Percentiles rank a stretch among this genome's conserved stretches.
phyloP scores from a whole-genome alignment of 116 monocot genomes.

The Phalaenopsis hybrid region DNA sequence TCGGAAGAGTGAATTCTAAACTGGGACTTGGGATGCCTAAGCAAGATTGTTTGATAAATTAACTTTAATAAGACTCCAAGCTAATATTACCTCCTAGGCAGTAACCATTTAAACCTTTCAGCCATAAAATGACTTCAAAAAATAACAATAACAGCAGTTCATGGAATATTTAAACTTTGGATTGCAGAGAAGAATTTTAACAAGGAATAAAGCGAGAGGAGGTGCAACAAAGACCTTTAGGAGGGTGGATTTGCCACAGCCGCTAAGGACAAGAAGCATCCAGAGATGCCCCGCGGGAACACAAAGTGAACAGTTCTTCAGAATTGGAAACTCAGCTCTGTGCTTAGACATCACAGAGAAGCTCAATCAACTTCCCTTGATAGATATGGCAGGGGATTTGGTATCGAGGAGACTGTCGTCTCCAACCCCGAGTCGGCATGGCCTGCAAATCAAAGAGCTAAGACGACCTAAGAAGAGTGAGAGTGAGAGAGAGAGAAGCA shows the following conservation, averaged over 20 bases:
- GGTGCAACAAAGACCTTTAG: slow-evolving; percentile 45
- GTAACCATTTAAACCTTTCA: too few relatives aligned
- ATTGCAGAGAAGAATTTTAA: too few relatives aligned
- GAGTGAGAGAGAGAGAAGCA: not conserved
- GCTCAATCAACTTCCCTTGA: slow-evolving; percentile 45
- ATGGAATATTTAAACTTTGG: not conserved
- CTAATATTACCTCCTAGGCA: not conserved
- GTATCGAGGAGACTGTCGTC: not conserved
- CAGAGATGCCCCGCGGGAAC: slow-evolving; percentile 84
- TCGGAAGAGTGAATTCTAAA: too few relatives aligned
- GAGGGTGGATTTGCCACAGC: slow-evolving; percentile 92
- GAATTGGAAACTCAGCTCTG: slow-evolving; percentile 44
- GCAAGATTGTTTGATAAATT: too few relatives aligned
- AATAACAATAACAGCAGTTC: not conserved
- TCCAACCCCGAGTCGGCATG: not conserved
- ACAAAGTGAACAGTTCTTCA: slow-evolving; percentile 59
- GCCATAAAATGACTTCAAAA: not conserved
- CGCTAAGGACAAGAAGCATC: slow-evolving; percentile 97
- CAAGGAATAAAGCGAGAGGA: too few relatives aligned
- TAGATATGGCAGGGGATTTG: slow-evolving; percentile 22
- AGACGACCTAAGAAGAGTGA: not conserved
- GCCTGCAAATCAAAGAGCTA: not conserved
- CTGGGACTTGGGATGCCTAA: too few relatives aligned
- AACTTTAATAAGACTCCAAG: too few relatives aligned
- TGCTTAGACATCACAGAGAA: slow-evolving; percentile 34